A percentile compares a stretch with the other conserved stretches of the same genome.
phyloP scores from a whole-genome alignment of 2,329 filamentous ascomycete species.

The Epichloe coenophiala region DNA sequence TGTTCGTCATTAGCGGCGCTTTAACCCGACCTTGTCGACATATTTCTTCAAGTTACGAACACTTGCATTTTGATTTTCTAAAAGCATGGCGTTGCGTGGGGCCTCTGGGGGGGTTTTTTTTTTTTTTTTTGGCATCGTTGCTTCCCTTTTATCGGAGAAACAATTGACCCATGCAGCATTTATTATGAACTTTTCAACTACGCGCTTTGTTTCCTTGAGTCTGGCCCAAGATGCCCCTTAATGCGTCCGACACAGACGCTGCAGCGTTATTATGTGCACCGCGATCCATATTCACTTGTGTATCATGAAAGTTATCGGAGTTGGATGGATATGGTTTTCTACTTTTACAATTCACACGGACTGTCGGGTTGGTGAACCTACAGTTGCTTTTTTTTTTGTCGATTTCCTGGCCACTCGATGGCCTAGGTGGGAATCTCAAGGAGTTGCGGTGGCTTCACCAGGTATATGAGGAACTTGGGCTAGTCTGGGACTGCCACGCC shows the following conservation, averaged over 20 bases:
- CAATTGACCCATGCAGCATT: neutral
- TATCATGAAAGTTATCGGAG: neutral
- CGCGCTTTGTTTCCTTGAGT: neutral
- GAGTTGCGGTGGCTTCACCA: slow-evolving; percentile 3
- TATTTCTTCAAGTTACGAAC: neutral
- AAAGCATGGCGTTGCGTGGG: slow-evolving; percentile 8
- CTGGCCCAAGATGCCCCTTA: neutral
- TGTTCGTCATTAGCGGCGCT: neutral
- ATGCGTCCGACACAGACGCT: slow-evolving; percentile 5
- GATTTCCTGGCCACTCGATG: neutral
- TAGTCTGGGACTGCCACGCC: slow-evolving; percentile 2
- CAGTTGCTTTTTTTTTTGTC: neutral
- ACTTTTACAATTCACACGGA: neutral
- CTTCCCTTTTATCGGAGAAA: neutral
- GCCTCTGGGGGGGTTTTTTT: neutral
- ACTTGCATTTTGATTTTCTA: neutral
- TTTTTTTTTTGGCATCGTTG: neutral
- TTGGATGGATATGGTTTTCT: neutral
- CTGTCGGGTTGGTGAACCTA: neutral
- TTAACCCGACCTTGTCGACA: neutral
- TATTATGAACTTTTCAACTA: neutral
- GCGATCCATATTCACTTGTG: neutral
- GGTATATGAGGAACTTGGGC: neutral
- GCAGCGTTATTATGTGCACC: slow-evolving; percentile 2
- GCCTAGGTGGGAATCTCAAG: neutral